Base-by-base conservation (phyloP, 441 rosid species). In the Corymbia calophylla region DNA sequence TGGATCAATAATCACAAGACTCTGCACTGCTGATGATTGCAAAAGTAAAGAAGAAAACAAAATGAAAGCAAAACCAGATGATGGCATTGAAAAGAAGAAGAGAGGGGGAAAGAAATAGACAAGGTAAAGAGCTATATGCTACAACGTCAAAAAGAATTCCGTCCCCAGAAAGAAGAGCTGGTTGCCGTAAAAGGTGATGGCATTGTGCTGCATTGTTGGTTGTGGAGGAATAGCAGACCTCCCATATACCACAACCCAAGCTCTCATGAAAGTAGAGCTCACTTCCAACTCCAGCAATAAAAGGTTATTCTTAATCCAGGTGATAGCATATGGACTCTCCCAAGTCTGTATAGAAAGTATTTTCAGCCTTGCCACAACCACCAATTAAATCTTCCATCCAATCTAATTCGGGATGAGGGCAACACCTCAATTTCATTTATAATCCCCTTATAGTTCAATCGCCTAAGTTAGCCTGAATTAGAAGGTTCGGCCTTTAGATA, bases 401-500 rank as follows among this genome's bases (percentile, higher is more conserved):
- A 54, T 54, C 23, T 54, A 54, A 54, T 17, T 54, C 23, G 13
- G 56, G 56, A 60, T 1, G 31, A 29, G 1, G 66, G 66, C 31
- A 27, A 9, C 16, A 60, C 66, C 8, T 60, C 16, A 11, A 25
- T 27, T n/a, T 27, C 66, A 6, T 60, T 60, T 60, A 60, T 60
- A 27, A 0, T 27, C 31, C 31, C 31, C n/a, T 10, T 0, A 58
- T 0, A 10, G 14, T 58, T 58, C n/a, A 58, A 58, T 25, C 64
- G 0, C 64, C 7, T 9, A 58, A 58, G 64, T 25, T 58, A 5
- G 64, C 14, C 64, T 29, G 13, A 10, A 25, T 25, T 0, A 58
- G 62, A 5, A 58, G n/a, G 62, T 25, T 58, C 1, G 0, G n/a
- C 62, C n/a, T 58, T 58, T 10, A 25, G 6, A 25, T 58, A 58